phyloP scores from a whole-genome alignment of 208 protist genomes.

The Acanthamoeba divionensis region DNA sequence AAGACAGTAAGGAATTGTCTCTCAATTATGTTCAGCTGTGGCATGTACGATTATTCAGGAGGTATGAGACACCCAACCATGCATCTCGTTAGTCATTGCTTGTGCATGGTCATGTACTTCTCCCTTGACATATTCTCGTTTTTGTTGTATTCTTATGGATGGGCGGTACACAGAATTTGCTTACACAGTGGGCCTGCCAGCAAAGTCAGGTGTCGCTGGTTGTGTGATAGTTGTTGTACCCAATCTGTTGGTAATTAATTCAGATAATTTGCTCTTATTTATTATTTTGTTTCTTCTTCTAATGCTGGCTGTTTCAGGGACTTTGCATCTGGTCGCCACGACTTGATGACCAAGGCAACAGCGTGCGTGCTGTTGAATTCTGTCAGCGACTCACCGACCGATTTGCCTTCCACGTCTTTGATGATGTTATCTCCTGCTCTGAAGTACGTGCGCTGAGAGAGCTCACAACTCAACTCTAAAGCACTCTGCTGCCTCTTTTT shows the following conservation, averaged over 20 bases:
- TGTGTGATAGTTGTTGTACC: conserved; percentile 66
- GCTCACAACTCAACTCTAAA: too few relatives aligned
- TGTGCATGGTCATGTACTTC: neutral
- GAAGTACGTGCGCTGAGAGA: too few relatives aligned
- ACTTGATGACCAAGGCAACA: conserved; percentile 64
- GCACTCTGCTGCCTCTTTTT: too few relatives aligned
- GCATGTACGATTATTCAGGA: conserved; percentile 61
- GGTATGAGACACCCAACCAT: neutral
- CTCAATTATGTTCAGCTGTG: conserved; percentile 47
- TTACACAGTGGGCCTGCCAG: conserved; percentile 55
- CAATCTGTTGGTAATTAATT: conserved; percentile 53
- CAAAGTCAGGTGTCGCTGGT: conserved; percentile 64
- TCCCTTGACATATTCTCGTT: neutral
- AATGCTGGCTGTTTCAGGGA: conserved; percentile 54
- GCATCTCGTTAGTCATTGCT: too few relatives aligned
- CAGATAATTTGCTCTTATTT: neutral
- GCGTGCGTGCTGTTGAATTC: conserved; percentile 60
- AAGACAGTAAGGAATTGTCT: conserved; percentile 33
- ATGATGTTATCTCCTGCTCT: conserved; percentile 41
- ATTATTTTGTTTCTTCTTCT: neutral
- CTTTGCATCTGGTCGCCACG: conserved; percentile 65
- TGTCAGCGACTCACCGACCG: conserved; percentile 43
- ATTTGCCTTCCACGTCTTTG: conserved; percentile 46
- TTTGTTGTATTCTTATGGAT: too few relatives aligned
- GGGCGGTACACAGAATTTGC: conserved; percentile 10